These are phyloP conservation scores for Tolypocladium ophioglossoides DNA, from an alignment of 2,329 filamentous ascomycete genomes.

Conservation along the genomic window DNA sequence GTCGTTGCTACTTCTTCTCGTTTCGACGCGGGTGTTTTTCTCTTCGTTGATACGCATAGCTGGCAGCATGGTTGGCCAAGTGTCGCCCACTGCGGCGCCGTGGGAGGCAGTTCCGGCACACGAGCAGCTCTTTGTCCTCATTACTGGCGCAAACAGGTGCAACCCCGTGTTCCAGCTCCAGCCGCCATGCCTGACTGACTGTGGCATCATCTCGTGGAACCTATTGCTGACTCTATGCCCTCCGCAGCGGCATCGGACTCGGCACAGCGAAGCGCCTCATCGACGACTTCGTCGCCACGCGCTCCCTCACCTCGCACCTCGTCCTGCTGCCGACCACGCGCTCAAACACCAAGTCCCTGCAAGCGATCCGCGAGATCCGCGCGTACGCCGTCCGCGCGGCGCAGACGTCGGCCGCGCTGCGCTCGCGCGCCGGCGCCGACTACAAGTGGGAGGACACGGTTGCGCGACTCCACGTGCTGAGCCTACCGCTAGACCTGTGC, in stretches of 20 bases:
- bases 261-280: constrained; percentile 76
- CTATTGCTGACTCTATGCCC: not conserved
- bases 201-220: no score
- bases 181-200: no score
- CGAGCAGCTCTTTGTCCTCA: constrained; percentile 52
- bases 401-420: constrained; percentile 25
- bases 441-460: constrained; percentile 28
- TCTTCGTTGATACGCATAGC: not conserved
- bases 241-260: constrained; percentile 69
- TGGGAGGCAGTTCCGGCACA: constrained; percentile 25
- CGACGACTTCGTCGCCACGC: constrained; percentile 72
- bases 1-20: not conserved
- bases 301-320: constrained; percentile 56
- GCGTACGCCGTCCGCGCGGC: constrained; percentile 41
- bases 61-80: constrained; percentile 2
- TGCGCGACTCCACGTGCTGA: constrained; percentile 45
- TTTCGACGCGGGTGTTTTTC: not conserved
- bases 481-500: constrained; percentile 50
- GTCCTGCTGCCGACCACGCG: constrained; percentile 79
- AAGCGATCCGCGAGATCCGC: constrained; percentile 57
- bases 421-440: constrained; percentile 23
- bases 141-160: constrained; percentile 84
- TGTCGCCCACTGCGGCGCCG: constrained; percentile 12
- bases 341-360: constrained; percentile 59
- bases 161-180: constrained; percentile 3